Base-by-base conservation (phyloP, 371 early-diverging fungal species). In the Mucor lusitanicus region DNA sequence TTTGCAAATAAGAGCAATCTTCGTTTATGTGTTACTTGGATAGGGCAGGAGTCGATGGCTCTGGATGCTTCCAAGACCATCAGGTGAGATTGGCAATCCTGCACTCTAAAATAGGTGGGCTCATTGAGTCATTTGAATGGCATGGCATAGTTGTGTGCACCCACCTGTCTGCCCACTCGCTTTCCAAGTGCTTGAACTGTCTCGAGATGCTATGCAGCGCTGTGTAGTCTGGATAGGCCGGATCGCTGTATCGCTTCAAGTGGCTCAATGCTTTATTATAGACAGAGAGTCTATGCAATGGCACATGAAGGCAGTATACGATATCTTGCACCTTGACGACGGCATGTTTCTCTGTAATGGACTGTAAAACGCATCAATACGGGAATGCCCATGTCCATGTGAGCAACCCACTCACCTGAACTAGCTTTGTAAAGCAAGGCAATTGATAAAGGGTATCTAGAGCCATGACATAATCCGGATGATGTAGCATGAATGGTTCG, bases 381-480 rank as follows among this genome's bases (percentile, higher is more conserved):
- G 5, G 5, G 19, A n/a, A 44, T n/a, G n/a, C 44, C 8, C 1
- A n/a, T 44, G 17, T 8, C 1, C 44, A 46, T 19, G 46, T 46
- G 19, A 46, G 32, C 25, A 30, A 28, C 1, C 63, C 63, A 57
- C 37, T 12, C 64, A 73, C 75, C 27, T 72, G 55, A 19, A 73
- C 13, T 7, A 69, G 61, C 57, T 75, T 75, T 21, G 50, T 32
- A 64, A 78, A 78, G 11, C 66, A 48, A 21, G 79, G 61, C 0
- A 63, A 23, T 39, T 66, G 59, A 53, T 75, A 71, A 13, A 78
- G 64, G 17, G 39, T 32, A 54, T 73, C 76, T 13, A 78, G 21
- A 3, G 58, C 40, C n/a, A 78, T 30, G 30, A 78, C 61, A 50
- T 56, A 62, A n/a, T 46, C 28, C 23, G 64, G 23, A 42, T 69